Base-by-base conservation (phyloP, 2,329 filamentous ascomycete genomes). In the Fusarium poae region DNA sequence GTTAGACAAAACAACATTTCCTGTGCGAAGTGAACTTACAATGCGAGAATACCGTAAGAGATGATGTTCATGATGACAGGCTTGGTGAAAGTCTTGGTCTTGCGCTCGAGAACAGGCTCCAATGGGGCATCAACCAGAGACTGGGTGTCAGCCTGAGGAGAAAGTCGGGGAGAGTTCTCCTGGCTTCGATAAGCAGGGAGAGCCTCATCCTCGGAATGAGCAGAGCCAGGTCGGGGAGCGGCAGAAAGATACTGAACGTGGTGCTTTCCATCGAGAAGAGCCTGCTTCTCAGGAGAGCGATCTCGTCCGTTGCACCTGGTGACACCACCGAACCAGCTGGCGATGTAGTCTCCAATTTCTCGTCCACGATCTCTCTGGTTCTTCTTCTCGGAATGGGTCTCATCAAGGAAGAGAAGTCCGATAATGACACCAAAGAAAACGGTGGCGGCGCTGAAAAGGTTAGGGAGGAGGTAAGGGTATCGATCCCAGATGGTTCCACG, bases 381-480 rank as follows among this genome's bases (percentile, higher is more conserved):
- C 81, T 92, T 97, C 82, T 92, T 92, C 77, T 92, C 89, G 50
- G 90, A 87, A 76, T 99, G 96, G 2, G 96, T 98, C 82, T 99
- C 96, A 77, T 99, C 94, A 57, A 99, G 84, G 76, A 97, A 97
- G 21, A 97, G 81, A 56, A 97, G 83, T 20, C 94, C 94, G 54
- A 96, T 86, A 6, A 90, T 77, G 46, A 97, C 90, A 20, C 94
- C 93, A 66, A 92, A 83, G 39, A 91, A 80, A 12, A 97, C 91
- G 18, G 96, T 88, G n/a, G 83, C 82, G 32, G 93, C 91, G 79
- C 94, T 97, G 71, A 97, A 91, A n/a, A 97, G 80, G 79, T 97
- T 97, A 35, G 94, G 94, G 50, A 97, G 86, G 39, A 98, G 87
- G 79, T 97, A 99, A 0, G 96, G 96, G 78, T 91, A 98, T 39